A percentile compares a stretch with the other conserved stretches of the same genome.
phyloP scores from a whole-genome alignment of 192 early-diverging fungal species.

The Coemansia biformis region DNA sequence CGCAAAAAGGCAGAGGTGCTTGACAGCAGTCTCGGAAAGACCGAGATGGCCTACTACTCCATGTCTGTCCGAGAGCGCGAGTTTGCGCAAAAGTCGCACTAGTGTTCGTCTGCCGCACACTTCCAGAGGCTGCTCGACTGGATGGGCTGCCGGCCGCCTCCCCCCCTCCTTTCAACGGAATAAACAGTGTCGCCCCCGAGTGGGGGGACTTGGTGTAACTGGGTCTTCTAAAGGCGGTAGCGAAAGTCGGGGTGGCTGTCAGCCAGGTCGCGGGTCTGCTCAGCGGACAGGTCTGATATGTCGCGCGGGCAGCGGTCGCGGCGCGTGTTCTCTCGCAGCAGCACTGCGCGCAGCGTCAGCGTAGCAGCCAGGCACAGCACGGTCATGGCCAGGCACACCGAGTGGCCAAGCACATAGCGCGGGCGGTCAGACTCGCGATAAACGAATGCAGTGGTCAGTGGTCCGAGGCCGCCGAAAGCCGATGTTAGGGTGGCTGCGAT shows the following conservation, averaged over 20 bases:
- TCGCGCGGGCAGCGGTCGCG: constrained; percentile 15
- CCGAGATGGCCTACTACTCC: constrained; percentile 42
- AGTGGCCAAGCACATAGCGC: constrained; percentile 27
- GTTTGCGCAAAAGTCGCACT: neutral
- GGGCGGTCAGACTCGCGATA: constrained; percentile 44
- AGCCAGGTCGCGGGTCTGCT: constrained; percentile 25
- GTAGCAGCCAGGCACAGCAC: constrained; percentile 15
- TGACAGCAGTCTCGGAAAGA: constrained; percentile 46
- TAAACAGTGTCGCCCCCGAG: no score
- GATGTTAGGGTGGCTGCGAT: constrained; percentile 38
- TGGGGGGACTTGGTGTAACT: no score
- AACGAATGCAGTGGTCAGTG: constrained; percentile 42
- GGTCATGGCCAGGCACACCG: constrained; percentile 38
- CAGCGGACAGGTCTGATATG: constrained; percentile 10
- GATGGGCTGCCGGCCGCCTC: no score
- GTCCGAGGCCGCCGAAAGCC: constrained; percentile 39
- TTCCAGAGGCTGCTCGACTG: no score
- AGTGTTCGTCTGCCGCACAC: neutral
- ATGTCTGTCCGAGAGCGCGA: constrained; percentile 39
- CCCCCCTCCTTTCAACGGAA: no score
- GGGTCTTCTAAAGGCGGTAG: constrained; percentile 19
- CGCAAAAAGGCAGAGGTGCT: constrained; percentile 38
- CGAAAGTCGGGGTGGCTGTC: constrained; percentile 40
- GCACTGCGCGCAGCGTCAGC: constrained; percentile 6
- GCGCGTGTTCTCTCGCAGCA: constrained; percentile 25